These are phyloP conservation scores for Aspergillus sergii DNA, from an alignment of 2,329 filamentous ascomycete species.

Conservation along the genomic window DNA sequence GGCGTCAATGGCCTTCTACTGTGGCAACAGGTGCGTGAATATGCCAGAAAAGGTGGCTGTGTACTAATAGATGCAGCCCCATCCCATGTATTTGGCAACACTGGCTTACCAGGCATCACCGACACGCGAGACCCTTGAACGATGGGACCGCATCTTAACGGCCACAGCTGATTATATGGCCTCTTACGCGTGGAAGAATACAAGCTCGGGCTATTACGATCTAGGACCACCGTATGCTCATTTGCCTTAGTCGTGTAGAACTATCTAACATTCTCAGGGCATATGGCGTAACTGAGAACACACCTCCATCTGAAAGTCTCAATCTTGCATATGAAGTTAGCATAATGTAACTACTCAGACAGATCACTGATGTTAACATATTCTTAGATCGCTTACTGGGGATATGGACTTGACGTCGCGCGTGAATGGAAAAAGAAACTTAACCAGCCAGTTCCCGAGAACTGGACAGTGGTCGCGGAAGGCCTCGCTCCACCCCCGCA, in stretches of 20 bases:
- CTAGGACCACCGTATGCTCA: conserved; percentile 17
- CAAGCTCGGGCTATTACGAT: conserved; percentile 17
- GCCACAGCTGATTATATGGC: conserved; percentile 19
- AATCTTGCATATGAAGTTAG: conserved; percentile 20
- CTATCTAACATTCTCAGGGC: conserved; percentile 3
- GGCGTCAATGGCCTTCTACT: conserved; percentile 18
- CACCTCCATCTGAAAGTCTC: conserved; percentile 9
- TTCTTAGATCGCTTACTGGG: conserved; percentile 17
- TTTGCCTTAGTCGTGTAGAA: neutral
- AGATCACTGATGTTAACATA: neutral
- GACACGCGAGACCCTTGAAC: conserved; percentile 6
- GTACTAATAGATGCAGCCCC: conserved; percentile 8
- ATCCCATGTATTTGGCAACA: conserved; percentile 19
- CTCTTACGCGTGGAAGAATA: conserved; percentile 18
- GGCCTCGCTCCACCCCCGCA: conserved; percentile 12
- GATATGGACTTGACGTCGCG: conserved; percentile 15
- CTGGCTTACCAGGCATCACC: conserved; percentile 16
- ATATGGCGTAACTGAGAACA: conserved; percentile 21
- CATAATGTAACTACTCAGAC: neutral
- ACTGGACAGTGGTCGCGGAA: conserved; percentile 10
- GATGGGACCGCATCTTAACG: conserved; percentile 16
- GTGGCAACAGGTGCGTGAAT: conserved; percentile 17
- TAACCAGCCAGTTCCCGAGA: neutral
- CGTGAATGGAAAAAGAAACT: conserved; percentile 14
- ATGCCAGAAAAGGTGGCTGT: too few species aligned